A percentile compares a stretch with the other conserved stretches of the same genome.
phyloP scores from a whole-genome alignment of 306 rosid genomes.

The Malus fusca region DNA sequence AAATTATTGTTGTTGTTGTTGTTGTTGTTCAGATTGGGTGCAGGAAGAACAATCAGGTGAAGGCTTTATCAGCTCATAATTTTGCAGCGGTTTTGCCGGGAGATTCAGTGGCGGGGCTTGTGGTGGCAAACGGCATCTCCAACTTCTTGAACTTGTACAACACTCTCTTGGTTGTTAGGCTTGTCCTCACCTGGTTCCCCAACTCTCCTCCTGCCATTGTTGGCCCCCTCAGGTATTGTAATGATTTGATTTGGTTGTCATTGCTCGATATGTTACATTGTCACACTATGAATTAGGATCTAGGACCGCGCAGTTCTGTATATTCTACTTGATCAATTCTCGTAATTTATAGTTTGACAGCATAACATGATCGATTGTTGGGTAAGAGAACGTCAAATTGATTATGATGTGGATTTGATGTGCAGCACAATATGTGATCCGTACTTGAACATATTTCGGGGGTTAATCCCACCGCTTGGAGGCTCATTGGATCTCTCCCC shows the following conservation, averaged over 20 bases:
- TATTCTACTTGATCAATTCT: not conserved
- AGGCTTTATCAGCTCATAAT: slow-evolving; percentile 34
- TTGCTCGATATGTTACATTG: not conserved
- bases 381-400: not conserved
- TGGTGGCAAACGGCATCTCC: slow-evolving; percentile 68
- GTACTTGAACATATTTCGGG: slow-evolving; percentile 92
- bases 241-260: not conserved
- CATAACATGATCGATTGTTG: not conserved
- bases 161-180: slow-evolving; percentile 74
- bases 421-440: slow-evolving; percentile 93
- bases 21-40: slow-evolving; percentile 46
- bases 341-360: not conserved
- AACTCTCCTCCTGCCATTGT: slow-evolving; percentile 81
- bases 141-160: slow-evolving; percentile 86
- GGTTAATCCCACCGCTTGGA: slow-evolving; percentile 86
- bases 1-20: not conserved
- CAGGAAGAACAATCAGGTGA: slow-evolving; percentile 26
- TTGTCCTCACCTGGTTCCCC: slow-evolving; percentile 96
- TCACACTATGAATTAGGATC: not conserved
- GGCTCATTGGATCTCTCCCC: slow-evolving; percentile 95
- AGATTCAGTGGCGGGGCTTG: slow-evolving; percentile 80
- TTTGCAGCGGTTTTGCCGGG: slow-evolving; percentile 91
- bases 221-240: slow-evolving; percentile 68
- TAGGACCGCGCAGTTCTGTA: not conserved
- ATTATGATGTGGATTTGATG: slow-evolving; percentile 1